These are phyloP conservation scores for Pythium insidiosum DNA, from an alignment of 352 stramenopile species.

Conservation along the genomic window DNA sequence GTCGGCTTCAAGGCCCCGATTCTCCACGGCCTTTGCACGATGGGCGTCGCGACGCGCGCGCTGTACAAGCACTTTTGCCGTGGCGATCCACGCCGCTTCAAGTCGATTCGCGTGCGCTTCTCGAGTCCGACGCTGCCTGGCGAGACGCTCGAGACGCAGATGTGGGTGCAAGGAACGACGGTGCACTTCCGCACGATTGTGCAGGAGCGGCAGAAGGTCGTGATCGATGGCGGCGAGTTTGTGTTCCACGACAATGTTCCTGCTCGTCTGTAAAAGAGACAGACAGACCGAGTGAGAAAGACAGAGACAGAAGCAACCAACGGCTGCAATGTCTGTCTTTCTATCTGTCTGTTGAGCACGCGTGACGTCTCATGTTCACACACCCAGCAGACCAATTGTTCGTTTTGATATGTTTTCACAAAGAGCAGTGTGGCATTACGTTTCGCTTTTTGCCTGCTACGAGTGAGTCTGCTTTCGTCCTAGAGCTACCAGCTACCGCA, in stretches of 20 bases:
- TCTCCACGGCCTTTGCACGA: slow-evolving; percentile 91
- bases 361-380: too few species aligned
- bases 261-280: slow-evolving; percentile 17
- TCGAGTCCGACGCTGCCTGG: slow-evolving; percentile 81
- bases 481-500: too few species aligned
- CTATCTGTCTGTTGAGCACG: too few species aligned
- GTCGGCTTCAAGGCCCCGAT: slow-evolving; percentile 83
- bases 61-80: slow-evolving; percentile 77
- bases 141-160: slow-evolving; percentile 80
- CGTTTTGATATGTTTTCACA: too few species aligned
- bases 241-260: slow-evolving; percentile 29
- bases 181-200: slow-evolving; percentile 72
- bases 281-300: too few species aligned
- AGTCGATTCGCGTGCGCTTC: slow-evolving; percentile 85
- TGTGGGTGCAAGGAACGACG: slow-evolving; percentile 54
- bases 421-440: too few species aligned
- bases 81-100: slow-evolving; percentile 62
- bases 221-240: slow-evolving; percentile 79
- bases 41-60: slow-evolving; percentile 78
- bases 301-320: too few species aligned
- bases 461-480: too few species aligned
- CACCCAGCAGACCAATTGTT: too few species aligned
- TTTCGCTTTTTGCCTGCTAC: too few species aligned
- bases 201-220: slow-evolving; percentile 65
- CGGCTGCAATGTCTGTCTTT: background rate